phyloP scores from a whole-genome alignment of 2,329 filamentous ascomycete species.

The Colletotrichum australisinense region DNA sequence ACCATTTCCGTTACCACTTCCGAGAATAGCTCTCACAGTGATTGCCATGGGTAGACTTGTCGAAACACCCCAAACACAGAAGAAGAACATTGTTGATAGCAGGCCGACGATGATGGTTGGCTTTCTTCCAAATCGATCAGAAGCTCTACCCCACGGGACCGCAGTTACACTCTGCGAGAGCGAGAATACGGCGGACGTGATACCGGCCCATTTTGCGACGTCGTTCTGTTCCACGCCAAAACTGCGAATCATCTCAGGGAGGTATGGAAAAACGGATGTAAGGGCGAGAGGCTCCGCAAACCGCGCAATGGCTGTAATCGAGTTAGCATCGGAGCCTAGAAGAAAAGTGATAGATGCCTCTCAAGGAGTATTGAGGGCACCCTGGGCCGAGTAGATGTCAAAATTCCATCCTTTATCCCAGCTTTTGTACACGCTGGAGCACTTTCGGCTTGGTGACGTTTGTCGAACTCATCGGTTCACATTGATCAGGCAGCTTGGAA shows the following conservation, averaged over 20 bases:
- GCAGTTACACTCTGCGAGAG: slow-evolving; percentile 78
- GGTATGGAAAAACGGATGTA: slow-evolving; percentile 77
- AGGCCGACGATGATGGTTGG: slow-evolving; percentile 81
- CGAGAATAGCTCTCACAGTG: slow-evolving; percentile 79
- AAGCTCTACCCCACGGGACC: slow-evolving; percentile 80
- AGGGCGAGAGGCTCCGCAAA: slow-evolving; percentile 81
- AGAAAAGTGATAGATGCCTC: not conserved
- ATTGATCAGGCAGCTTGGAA: slow-evolving; percentile 33
- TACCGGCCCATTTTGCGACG: slow-evolving; percentile 84
- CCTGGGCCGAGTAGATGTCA: not conserved
- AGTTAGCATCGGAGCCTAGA: slow-evolving; percentile 8
- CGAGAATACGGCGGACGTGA: slow-evolving; percentile 79
- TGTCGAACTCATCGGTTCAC: slow-evolving; percentile 24
- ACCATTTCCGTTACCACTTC: slow-evolving; percentile 88
- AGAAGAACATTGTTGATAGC: slow-evolving; percentile 82
- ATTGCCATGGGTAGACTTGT: slow-evolving; percentile 85
- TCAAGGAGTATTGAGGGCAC: not conserved
- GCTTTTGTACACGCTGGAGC: not conserved
- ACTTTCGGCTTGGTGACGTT: slow-evolving; percentile 12
- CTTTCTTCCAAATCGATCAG: slow-evolving; percentile 85
- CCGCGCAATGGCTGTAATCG: slow-evolving; percentile 74
- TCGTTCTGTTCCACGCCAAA: slow-evolving; percentile 78
- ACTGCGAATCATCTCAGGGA: slow-evolving; percentile 85
- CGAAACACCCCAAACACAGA: slow-evolving; percentile 86
- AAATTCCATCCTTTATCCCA: not conserved